Base-by-base conservation (phyloP, 805 yeast species). In the Barnettozyma vustinii region DNA sequence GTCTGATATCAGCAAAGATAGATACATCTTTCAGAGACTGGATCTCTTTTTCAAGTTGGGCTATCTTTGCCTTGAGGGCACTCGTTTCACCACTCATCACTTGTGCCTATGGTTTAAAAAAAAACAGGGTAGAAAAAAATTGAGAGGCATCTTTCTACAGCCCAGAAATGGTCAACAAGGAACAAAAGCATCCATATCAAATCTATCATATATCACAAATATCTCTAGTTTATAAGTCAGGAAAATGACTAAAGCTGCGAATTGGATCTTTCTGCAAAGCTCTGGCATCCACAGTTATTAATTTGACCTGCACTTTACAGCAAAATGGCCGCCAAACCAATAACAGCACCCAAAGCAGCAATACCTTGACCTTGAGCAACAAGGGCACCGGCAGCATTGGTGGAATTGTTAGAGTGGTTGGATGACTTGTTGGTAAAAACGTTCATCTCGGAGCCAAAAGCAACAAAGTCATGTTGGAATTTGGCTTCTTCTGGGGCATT, bases 311-410 rank as follows among this genome's bases (percentile, higher is more conserved):
- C 21, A 16, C 36, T 50, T 56, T 57, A 61, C 50, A 61, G 52
- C 53, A 61, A 55, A 46, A 57, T 45, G 12, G 63, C 63, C 46
- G 54, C 60, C 20, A 61, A 20, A 49, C 61, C 65, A 20, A 57
- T 55, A 50, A 43, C 56, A 40, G 54, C 60, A 46, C 60, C 62
- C 33, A 58, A 48, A 33, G 52, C 53, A 48, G 57, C 62, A 41
- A 49, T 49, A 47, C 49, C 55, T 42, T 54, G 58, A 27, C 50
- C 30, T 8, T 25, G 43, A 21, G 44, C 54, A 21, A 42, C 44
- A 30, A 48, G 54, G 47, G 56, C 61, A 45, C 47, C 61, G 50
- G 53, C 62, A 37, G 59, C 59, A 49, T 58, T 56, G 23, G 61
- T 57, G 12, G 63, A 56, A 48, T 54, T 61, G 47, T 60, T 61